Evolutionary conservation across 148 eudicot species (phyloP).

Genomic region (Arbutus unedo): DNA sequence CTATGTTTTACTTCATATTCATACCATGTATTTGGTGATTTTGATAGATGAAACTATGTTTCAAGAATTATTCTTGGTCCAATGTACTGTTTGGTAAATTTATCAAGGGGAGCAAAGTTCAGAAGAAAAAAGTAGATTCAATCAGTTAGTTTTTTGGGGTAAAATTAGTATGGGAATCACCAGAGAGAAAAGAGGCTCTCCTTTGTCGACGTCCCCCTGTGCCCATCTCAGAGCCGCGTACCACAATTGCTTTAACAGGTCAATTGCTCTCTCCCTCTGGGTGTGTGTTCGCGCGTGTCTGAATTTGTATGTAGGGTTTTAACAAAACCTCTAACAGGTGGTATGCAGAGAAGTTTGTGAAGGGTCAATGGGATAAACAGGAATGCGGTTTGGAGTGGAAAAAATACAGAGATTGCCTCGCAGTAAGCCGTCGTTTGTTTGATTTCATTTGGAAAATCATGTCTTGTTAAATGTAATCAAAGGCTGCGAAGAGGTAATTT

Average conservation of each 20-base stretch:
- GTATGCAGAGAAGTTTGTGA: slow-evolving; percentile 89
- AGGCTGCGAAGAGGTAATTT: neutral
- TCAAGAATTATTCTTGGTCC: too few relatives aligned
- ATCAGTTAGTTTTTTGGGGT: neutral
- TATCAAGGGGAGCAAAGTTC: neutral
- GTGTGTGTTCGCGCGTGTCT: too few relatives aligned
- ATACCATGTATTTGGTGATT: too few relatives aligned
- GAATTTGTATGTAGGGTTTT: neutral
- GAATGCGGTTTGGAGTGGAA: slow-evolving; percentile 84
- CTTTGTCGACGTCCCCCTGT: slow-evolving; percentile 68
- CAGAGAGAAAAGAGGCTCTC: slow-evolving; percentile 32
- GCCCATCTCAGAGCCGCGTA: slow-evolving; percentile 76
- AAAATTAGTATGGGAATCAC: slow-evolving; percentile 42
- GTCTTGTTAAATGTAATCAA: neutral
- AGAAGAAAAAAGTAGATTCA: neutral
- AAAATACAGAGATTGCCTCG: slow-evolving; percentile 80
- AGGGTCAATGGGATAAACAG: slow-evolving; percentile 89
- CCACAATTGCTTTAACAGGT: slow-evolving; percentile 86
- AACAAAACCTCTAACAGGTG: slow-evolving; percentile 41
- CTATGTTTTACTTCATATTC: too few relatives aligned
- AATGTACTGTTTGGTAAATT: too few relatives aligned
- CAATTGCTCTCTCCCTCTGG: neutral
- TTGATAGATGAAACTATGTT: too few relatives aligned
- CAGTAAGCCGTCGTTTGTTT: slow-evolving; percentile 36
- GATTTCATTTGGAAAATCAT: neutral